These are phyloP conservation scores for Aspergillus baeticus DNA, from an alignment of 495 filamentous ascomycete species.

Conservation along the genomic window DNA sequence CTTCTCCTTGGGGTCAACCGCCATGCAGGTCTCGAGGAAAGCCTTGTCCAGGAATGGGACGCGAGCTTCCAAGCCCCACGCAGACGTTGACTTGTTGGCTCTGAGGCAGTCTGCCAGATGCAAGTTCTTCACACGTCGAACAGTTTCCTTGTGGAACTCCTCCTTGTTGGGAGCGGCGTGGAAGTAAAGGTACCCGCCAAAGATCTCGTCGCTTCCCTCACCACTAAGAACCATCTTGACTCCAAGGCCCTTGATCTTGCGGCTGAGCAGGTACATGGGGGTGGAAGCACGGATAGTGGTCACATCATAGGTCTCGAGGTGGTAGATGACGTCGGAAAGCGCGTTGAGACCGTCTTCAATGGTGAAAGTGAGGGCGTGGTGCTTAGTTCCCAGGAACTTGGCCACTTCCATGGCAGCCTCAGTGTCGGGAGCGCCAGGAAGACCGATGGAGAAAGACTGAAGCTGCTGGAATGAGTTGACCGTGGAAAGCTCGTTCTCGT, in stretches of 20 bases:
- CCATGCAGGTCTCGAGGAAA: constrained; percentile 90
- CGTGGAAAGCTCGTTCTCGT: constrained; percentile 83
- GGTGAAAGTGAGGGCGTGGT: constrained; percentile 97
- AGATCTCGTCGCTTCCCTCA: constrained; percentile 96
- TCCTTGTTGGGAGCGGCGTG: constrained; percentile 86
- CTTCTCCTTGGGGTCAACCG: constrained; percentile 90
- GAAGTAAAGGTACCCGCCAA: constrained; percentile 98
- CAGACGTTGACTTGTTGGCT: constrained; percentile 98
- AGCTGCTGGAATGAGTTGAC: constrained; percentile 89
- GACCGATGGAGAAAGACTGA: constrained; percentile 97
- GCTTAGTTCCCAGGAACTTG: constrained; percentile 92
- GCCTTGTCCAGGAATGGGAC: constrained; percentile 97
- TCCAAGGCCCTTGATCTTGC: constrained; percentile 98
- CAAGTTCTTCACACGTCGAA: constrained; percentile 90
- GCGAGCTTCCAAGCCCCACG: constrained; percentile 97
- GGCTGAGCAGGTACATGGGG: constrained; percentile 94
- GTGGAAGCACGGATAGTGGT: constrained; percentile 98
- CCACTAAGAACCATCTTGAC: constrained; percentile 99
- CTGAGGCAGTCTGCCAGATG: constrained; percentile 93
- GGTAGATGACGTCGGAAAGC: constrained; percentile 93
- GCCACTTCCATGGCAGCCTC: constrained; percentile 87
- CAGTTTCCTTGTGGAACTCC: constrained; percentile 90
- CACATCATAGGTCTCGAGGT: constrained; percentile 96
- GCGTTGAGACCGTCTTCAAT: constrained; percentile 96
- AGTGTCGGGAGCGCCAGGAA: constrained; percentile 87